Conservation (phyloP, 2,329 filamentous ascomycete genomes). For the Aspergillus sojae region DNA sequence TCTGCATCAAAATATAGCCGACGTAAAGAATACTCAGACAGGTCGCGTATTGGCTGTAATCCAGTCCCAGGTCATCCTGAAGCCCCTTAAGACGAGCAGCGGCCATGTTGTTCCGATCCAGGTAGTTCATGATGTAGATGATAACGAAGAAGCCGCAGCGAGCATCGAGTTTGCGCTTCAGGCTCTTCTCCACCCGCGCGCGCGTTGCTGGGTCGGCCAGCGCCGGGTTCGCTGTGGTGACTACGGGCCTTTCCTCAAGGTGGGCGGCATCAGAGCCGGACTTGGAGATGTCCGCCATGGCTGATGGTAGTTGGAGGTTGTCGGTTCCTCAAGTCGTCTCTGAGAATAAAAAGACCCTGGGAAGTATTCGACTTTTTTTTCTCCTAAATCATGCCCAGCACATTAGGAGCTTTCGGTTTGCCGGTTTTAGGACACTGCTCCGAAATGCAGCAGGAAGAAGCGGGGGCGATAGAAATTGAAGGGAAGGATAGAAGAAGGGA, state of each 20-base stretch:
- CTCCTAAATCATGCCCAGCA: not conserved
- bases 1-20: slow-evolving; percentile 67
- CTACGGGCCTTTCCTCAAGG: not conserved
- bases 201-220: slow-evolving; percentile 50
- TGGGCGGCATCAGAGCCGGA: not conserved
- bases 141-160: slow-evolving; percentile 72
- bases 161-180: slow-evolving; percentile 71
- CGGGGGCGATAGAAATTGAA: no score
- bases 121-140: slow-evolving; percentile 77
- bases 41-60: slow-evolving; percentile 47
- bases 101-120: slow-evolving; percentile 62
- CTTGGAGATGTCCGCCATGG: not conserved
- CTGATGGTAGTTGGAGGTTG: not conserved
- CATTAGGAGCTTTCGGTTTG: not conserved
- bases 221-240: not conserved
- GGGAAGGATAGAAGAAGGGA: not conserved
- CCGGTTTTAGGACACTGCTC: not conserved
- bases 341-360: not conserved
- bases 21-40: slow-evolving; percentile 54
- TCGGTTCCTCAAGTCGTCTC: not conserved
- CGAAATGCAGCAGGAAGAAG: not conserved
- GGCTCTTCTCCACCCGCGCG: slow-evolving; percentile 54
- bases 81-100: slow-evolving; percentile 51
- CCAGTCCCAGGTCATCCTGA: slow-evolving; percentile 49
- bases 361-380: not conserved